These are phyloP conservation scores for Amphicarpaea edgeworthii DNA, from an alignment of 306 rosid genomes.

Conservation along the genomic window DNA sequence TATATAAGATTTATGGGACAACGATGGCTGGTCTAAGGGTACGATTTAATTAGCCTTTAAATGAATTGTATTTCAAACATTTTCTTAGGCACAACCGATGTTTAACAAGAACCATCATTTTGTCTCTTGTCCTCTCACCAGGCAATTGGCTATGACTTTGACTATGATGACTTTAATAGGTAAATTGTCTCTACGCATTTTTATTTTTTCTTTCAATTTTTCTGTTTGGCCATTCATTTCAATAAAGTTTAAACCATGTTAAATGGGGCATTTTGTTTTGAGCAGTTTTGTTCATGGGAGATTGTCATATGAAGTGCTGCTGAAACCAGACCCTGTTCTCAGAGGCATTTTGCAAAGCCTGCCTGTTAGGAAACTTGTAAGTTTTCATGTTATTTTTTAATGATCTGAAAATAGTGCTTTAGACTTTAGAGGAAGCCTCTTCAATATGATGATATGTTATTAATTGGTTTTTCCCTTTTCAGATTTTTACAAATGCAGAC, in stretches of 20 bases:
- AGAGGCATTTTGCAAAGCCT: conserved; percentile 76
- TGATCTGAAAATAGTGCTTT: conserved; percentile 5
- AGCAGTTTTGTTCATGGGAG: conserved; percentile 85
- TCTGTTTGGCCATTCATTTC: conserved; percentile 9
- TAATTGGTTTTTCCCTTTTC: conserved; percentile 18
- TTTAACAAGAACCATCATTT: conserved; percentile 12
- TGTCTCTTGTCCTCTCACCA: conserved; percentile 46
- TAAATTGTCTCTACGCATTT: conserved; percentile 38
- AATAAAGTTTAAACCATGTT: conserved; percentile 5
- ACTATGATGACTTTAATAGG: conserved; percentile 76
- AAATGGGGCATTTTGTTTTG: conserved; percentile 33
- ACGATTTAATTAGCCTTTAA: conserved; percentile 31
- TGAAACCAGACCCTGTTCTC: conserved; percentile 79
- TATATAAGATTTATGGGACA: conserved; percentile 86
- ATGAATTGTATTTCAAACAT: not conserved
- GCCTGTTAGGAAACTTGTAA: conserved; percentile 81
- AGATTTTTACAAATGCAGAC: conserved; percentile 83
- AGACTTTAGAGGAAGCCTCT: not conserved
- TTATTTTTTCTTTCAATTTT: not conserved
- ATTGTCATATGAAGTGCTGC: conserved; percentile 66
- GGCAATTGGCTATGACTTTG: conserved; percentile 83
- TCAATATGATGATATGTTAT: not conserved
- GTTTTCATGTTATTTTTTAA: conserved; percentile 38
- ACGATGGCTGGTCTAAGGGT: conserved; percentile 96
- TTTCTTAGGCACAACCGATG: not conserved